phyloP scores from a whole-genome alignment of 345 rosid genomes.

The Xanthoceras sorbifolium region DNA sequence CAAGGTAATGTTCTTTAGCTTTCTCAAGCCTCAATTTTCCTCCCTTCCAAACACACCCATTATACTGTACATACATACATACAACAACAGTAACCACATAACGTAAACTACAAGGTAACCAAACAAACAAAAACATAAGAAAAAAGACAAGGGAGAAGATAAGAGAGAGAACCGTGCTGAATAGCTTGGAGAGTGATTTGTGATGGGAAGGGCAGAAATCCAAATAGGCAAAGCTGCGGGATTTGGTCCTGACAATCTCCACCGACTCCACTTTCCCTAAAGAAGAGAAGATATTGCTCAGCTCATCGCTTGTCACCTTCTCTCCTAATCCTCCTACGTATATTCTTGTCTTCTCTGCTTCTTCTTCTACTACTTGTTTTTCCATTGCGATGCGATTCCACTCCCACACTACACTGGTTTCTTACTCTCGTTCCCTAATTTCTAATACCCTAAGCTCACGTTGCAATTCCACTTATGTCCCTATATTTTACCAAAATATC shows the following conservation, averaged over 20 bases:
- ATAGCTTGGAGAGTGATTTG: conserved; percentile 73
- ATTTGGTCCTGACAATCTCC: conserved; percentile 74
- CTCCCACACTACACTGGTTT: conserved; percentile 18
- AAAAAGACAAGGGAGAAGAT: background rate
- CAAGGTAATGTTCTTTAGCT: conserved; percentile 81
- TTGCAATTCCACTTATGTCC: no score
- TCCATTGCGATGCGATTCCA: background rate
- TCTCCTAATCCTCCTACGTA: conserved; percentile 84
- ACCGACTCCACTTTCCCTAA: conserved; percentile 52
- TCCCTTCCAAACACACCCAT: conserved; percentile 92
- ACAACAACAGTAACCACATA: no score
- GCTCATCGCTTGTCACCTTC: conserved; percentile 61
- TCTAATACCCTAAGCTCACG: no score
- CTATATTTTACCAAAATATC: no score
- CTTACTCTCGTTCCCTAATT: conserved; percentile 1
- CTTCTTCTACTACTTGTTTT: background rate
- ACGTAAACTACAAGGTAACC: no score
- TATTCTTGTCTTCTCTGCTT: conserved; percentile 42
- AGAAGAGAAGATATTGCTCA: conserved; percentile 54
- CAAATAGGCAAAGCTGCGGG: conserved; percentile 87
- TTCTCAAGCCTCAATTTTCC: conserved; percentile 81
- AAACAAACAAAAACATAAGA: background rate
- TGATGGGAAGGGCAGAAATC: conserved; percentile 62
- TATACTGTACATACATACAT: conserved; percentile 65
- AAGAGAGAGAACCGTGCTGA: conserved; percentile 55